These are phyloP conservation scores for Tulasnella sp. DNA, from an alignment of 768 basidiomycete species.

Conservation along the genomic window DNA sequence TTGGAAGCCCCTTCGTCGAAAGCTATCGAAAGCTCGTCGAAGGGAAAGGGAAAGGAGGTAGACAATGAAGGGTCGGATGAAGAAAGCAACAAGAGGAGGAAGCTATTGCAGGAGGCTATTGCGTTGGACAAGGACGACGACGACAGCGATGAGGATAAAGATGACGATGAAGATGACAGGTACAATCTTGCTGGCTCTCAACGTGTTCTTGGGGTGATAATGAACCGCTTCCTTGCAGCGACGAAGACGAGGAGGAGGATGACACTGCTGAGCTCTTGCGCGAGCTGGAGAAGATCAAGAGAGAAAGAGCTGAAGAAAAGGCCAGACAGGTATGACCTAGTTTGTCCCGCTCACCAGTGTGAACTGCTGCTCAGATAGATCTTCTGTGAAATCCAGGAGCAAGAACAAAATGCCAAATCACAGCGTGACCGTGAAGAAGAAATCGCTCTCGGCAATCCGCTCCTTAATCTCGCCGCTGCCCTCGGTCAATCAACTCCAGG, in stretches of 20 bases:
- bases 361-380: neutral
- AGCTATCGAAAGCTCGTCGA: slow-evolving; percentile 46
- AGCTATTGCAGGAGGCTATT: slow-evolving; percentile 78
- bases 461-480: slow-evolving; percentile 87
- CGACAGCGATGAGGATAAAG: slow-evolving; percentile 52
- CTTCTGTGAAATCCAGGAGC: slow-evolving; percentile 48
- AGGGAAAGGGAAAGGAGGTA: slow-evolving; percentile 43
- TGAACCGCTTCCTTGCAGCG: slow-evolving; percentile 48
- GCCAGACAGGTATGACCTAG: slow-evolving; percentile 47
- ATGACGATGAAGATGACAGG: slow-evolving; percentile 41
- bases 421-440: slow-evolving; percentile 62
- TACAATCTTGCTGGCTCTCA: neutral
- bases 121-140: slow-evolving; percentile 90
- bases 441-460: slow-evolving; percentile 81
- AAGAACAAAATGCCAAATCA: slow-evolving; percentile 61
- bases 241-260: slow-evolving; percentile 68
- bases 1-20: slow-evolving; percentile 33
- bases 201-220: neutral
- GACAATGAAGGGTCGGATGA: slow-evolving; percentile 54
- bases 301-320: slow-evolving; percentile 91
- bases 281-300: slow-evolving; percentile 98
- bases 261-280: slow-evolving; percentile 91
- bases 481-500: slow-evolving; percentile 68
- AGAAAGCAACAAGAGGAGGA: slow-evolving; percentile 73
- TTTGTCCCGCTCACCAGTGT: neutral